Evolutionary conservation across 768 basidiomycete species (phyloP).

Genomic region (Fibroporia radiculosa): DNA sequence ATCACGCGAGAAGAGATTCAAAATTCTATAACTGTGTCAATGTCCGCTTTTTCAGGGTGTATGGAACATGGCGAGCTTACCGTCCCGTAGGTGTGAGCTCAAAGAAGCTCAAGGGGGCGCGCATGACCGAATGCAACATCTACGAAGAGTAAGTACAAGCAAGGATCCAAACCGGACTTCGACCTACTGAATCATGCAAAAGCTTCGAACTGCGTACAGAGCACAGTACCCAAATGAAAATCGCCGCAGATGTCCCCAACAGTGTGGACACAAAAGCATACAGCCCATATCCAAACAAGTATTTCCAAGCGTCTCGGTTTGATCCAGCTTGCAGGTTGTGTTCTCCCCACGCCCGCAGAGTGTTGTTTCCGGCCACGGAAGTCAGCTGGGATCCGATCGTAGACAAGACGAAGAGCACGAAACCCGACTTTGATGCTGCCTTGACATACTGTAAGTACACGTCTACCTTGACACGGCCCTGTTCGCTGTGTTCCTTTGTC

Average conservation of each 20-base stretch:
- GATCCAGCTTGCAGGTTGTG: conserved; percentile 54
- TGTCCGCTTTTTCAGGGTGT: neutral
- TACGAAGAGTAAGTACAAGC: conserved; percentile 18
- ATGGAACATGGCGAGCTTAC: conserved; percentile 27
- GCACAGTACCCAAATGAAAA: conserved; percentile 74
- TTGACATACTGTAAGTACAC: conserved; percentile 77
- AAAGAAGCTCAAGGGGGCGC: conserved; percentile 82
- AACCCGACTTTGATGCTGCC: conserved; percentile 72
- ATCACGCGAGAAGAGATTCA: conserved; percentile 91
- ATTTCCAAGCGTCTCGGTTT: conserved; percentile 50
- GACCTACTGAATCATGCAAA: conserved; percentile 68
- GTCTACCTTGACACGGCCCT: conserved; percentile 68
- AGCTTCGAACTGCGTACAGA: conserved; percentile 64
- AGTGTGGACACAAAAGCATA: conserved; percentile 54
- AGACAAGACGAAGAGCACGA: conserved; percentile 45
- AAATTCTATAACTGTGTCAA: conserved; percentile 39
- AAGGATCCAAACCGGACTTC: neutral
- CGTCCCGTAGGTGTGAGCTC: conserved; percentile 83
- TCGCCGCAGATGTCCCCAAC: conserved; percentile 44
- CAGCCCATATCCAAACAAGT: conserved; percentile 58
- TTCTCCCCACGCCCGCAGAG: conserved; percentile 79
- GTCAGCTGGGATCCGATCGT: conserved; percentile 49
- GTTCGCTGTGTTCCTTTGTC: conserved; percentile 66
- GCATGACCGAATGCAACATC: conserved; percentile 79
- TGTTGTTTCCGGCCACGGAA: conserved; percentile 52